Conservation (phyloP, 2,329 filamentous ascomycete genomes). For the Clarireedia homoeocarpa region DNA sequence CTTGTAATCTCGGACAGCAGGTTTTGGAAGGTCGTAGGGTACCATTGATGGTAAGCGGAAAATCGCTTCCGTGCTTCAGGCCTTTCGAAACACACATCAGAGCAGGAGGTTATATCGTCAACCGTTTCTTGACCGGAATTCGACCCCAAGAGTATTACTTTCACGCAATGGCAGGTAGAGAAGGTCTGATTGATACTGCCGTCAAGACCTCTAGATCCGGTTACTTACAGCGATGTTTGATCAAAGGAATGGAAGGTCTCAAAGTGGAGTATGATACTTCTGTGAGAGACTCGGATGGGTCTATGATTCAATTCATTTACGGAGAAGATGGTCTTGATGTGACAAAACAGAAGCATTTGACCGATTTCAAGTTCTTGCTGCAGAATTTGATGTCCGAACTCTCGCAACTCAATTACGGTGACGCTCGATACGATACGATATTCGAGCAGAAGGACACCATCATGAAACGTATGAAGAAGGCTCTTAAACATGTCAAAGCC, state of each 20-base stretch:
- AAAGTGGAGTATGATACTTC: slow-evolving; percentile 89
- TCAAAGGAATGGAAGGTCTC: slow-evolving; percentile 97
- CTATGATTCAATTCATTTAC: slow-evolving; percentile 89
- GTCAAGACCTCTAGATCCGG: slow-evolving; percentile 97
- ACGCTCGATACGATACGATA: slow-evolving; percentile 45
- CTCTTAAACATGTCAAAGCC: slow-evolving; percentile 62
- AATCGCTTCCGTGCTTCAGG: slow-evolving; percentile 88
- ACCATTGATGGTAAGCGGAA: slow-evolving; percentile 95
- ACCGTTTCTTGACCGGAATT: slow-evolving; percentile 96
- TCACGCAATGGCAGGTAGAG: slow-evolving; percentile 97
- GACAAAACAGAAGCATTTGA: slow-evolving; percentile 86
- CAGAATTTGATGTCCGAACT: slow-evolving; percentile 78
- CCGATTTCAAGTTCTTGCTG: slow-evolving; percentile 82
- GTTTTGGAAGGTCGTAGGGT: slow-evolving; percentile 92
- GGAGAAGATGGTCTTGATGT: slow-evolving; percentile 94
- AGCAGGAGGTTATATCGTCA: slow-evolving; percentile 88
- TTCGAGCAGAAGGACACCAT: slow-evolving; percentile 57
- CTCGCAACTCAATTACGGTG: slow-evolving; percentile 63
- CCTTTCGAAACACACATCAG: slow-evolving; percentile 84
- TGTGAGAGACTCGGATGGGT: slow-evolving; percentile 88
- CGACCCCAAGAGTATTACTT: slow-evolving; percentile 98
- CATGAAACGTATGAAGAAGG: slow-evolving; percentile 67
- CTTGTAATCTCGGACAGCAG: slow-evolving; percentile 94
- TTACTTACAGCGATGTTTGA: slow-evolving; percentile 91
- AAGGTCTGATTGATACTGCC: slow-evolving; percentile 96